Evolutionary conservation across 2,329 filamentous ascomycete species (phyloP), one percentile per base, ranked within the genome.

Genomic region (Pyricularia grisea): DNA sequence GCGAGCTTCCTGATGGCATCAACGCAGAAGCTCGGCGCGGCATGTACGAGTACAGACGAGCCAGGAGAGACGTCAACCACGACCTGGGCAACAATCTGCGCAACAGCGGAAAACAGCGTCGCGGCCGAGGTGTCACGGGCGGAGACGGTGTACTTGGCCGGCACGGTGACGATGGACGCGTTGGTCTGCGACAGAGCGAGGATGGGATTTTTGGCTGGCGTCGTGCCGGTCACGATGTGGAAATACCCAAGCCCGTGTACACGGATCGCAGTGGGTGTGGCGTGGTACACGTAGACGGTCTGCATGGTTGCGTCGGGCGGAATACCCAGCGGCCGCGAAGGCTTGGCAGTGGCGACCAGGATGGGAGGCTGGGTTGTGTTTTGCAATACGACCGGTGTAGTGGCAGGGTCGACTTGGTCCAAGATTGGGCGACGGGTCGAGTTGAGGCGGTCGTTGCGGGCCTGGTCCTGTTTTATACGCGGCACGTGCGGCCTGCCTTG

Each of bases 401-500:
- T 14, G 17, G 28, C 7, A n/a, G 28, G 12, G 10, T 31, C 10
- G 14, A 31, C 63, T 7, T 30, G 14, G 10, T 65, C 28, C 11
- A 66, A 63, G 55, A 74, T 70, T 25, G 68, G 17, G 10, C 73
- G 69, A 10, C 70, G 71, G 30, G 67, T 55, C 7, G 72, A 69
- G 55, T 74, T 74, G 66, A 71, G 67, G 4, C 73, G 69, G 25
- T 69, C 66, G 36, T 74, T 74, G 58, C 63, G 2, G 14, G 1
- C 63, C 10, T 36, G 63, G 65, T 71, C 68, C 6, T 55, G 69
- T 9, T 70, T 42, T 14, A 74, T 66, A 11, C 78, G 74, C 10
- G 77, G 76, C 30, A 79, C 73, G 23, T 74, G 42, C 5, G 73
- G 31, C 5, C 71, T 69, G 2, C 75, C 76, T 42, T 74, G 42